Percentiles rank a stretch among this genome's conserved stretches.
Conservation (phyloP, 371 early-diverging fungal genomes). For the Dinochytrium kinnereticum region DNA sequence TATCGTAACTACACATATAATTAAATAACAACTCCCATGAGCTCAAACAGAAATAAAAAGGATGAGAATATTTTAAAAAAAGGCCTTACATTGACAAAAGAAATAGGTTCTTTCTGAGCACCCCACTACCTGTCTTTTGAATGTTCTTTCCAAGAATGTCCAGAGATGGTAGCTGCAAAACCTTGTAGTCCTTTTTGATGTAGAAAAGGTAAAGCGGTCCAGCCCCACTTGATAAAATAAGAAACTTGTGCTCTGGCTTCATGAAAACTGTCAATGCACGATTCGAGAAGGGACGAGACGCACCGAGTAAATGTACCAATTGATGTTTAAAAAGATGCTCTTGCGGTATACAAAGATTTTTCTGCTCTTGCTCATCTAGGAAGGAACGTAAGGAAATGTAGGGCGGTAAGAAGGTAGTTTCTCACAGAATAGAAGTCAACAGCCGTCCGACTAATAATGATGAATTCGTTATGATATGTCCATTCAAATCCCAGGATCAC, state of each 20-base stretch:
- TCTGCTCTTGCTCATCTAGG: slow-evolving; percentile 20
- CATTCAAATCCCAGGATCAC: slow-evolving; percentile 54
- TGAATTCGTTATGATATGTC: slow-evolving; percentile 40
- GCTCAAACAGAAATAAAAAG: not conserved
- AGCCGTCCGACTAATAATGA: slow-evolving; percentile 36
- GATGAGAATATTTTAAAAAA: not conserved
- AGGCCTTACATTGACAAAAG: slow-evolving; percentile 9
- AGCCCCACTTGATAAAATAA: slow-evolving; percentile 3
- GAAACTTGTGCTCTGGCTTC: slow-evolving; percentile 14
- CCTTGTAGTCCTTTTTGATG: slow-evolving; percentile 20
- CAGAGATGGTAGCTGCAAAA: slow-evolving; percentile 2
- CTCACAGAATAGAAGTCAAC: slow-evolving; percentile 45
- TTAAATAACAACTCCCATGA: not conserved
- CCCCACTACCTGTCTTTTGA: not conserved
- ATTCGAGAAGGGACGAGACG: too few species aligned
- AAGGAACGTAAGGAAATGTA: not conserved
- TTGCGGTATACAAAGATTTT: slow-evolving; percentile 30
- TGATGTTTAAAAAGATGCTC: slow-evolving; percentile 5
- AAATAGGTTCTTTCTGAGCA: slow-evolving; percentile 2
- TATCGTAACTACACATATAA: slow-evolving; percentile 1
- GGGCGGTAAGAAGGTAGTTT: not conserved
- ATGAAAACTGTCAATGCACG: too few species aligned
- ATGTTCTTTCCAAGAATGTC: not conserved
- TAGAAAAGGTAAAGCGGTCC: slow-evolving; percentile 9
- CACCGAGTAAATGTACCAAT: slow-evolving; percentile 25